Evolutionary conservation across 2,329 filamentous ascomycete genomes (phyloP), one percentile per base, ranked within the genome.

Genomic region (Paradendryphiella salina): DNA sequence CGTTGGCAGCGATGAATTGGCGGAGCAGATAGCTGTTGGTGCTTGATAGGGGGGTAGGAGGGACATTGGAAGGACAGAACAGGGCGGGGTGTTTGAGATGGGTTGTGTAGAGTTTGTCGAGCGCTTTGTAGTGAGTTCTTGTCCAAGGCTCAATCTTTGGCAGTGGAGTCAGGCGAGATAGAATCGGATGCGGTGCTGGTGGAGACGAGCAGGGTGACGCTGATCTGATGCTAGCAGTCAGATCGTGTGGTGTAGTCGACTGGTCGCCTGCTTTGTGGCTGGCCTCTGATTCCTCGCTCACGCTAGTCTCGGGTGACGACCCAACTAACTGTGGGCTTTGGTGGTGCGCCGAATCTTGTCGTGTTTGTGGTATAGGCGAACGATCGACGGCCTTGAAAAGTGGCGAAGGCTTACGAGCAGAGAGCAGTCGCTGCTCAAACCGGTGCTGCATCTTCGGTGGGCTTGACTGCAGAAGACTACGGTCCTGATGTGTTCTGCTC

Each of bases 101-200:
- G 14, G 61, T 56, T 18, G 65, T 53, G 56, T 68, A 74, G 6
- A 75, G 63, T 11, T 56, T 54, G 52, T 75, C 71, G 29, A 75
- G 66, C 3, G 63, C 62, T 20, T 70, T 70, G 60, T 73, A 75
- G 53, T 75, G 73, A 0, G 72, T 73, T 32, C 69, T 69, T 28
- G 73, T 74, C 70, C 72, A 75, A 4, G 73, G 73, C 35, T 73
- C 65, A 14, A 70, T 33, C 21, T 64, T 66, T 6, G 73, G 73
- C 0, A 75, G 60, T 6, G 60, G 57, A 4, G 57, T 41, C 41
- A 67, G 60, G 34, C 64, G 60, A 11, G 56, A 36, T 7, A 64
- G 57, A 5, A 66, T 56, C 0, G 71, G 71, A 31, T 72, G 70
- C 1, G 51, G 54, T n/a, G 58, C 51, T 31, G 54, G 49, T 8